Evolutionary conservation across 805 yeast species (phyloP).

Genomic region (Myxozyma neotropica): DNA sequence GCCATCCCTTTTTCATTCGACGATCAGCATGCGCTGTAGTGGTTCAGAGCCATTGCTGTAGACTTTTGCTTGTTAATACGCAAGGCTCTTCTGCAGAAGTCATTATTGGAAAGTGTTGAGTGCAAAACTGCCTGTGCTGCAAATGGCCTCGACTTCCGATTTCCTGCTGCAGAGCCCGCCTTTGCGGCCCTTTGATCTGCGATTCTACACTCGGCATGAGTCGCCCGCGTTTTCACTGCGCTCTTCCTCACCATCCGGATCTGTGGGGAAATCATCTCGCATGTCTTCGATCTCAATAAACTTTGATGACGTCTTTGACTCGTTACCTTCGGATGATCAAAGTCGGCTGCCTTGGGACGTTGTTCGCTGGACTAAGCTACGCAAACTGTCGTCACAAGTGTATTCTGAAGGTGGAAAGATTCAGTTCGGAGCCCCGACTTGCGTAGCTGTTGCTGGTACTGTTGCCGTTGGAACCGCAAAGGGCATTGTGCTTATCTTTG

Average conservation of each 20-base stretch:
- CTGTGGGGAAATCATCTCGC: slow-evolving; percentile 28
- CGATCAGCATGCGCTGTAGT: no score
- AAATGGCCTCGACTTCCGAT: slow-evolving; percentile 25
- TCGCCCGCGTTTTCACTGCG: slow-evolving; percentile 31
- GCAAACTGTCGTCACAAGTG: slow-evolving; percentile 45
- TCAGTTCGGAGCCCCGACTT: slow-evolving; percentile 56
- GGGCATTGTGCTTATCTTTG: slow-evolving; percentile 68
- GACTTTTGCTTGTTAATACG: no score
- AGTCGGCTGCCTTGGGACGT: slow-evolving; percentile 35
- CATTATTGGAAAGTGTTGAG: neutral
- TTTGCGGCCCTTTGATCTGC: slow-evolving; percentile 32
- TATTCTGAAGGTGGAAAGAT: slow-evolving; percentile 43
- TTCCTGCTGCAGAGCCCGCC: slow-evolving; percentile 24
- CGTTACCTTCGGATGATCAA: slow-evolving; percentile 23
- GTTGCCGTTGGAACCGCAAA: slow-evolving; percentile 70
- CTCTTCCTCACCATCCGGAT: slow-evolving; percentile 27
- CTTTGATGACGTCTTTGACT: slow-evolving; percentile 30
- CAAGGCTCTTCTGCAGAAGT: neutral
- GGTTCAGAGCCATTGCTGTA: no score
- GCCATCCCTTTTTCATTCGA: no score
- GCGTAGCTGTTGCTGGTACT: slow-evolving; percentile 49
- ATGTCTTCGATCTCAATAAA: slow-evolving; percentile 23
- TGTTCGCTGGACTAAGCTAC: slow-evolving; percentile 49
- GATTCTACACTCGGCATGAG: slow-evolving; percentile 32
- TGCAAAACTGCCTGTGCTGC: neutral